Evolutionary conservation across 495 filamentous ascomycete species (phyloP).

Genomic region (Penicillium egyptiacum): DNA sequence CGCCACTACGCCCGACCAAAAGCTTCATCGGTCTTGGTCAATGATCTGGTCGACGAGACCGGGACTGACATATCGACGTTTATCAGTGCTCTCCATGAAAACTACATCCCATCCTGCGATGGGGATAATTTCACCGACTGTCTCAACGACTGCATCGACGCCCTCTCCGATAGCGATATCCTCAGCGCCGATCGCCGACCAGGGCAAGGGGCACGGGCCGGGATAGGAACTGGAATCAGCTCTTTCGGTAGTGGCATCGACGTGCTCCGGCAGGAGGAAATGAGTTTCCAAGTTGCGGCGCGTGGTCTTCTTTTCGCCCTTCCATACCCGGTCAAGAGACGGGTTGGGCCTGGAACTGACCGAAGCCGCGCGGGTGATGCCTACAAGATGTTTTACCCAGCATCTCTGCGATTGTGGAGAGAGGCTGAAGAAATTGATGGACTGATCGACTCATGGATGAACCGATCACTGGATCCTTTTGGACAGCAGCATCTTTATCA

Average conservation of each 20-base stretch:
- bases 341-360: constrained; percentile 30
- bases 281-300: constrained; percentile 83
- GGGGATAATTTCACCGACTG: constrained; percentile 56
- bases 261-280: constrained; percentile 82
- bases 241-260: constrained; percentile 59
- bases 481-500: constrained; percentile 10
- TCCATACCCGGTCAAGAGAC: constrained; percentile 78
- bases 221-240: constrained; percentile 42
- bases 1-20: constrained; percentile 61
- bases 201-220: constrained; percentile 28
- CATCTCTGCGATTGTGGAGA: constrained; percentile 72
- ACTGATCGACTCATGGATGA: constrained; percentile 65
- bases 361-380: constrained; percentile 50
- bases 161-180: constrained; percentile 83
- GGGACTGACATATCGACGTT: constrained; percentile 89
- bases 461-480: constrained; percentile 32
- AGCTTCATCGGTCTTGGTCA: constrained; percentile 66
- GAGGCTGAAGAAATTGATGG: constrained; percentile 75
- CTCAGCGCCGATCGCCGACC: constrained; percentile 52
- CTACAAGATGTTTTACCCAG: constrained; percentile 86
- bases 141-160: constrained; percentile 77
- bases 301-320: constrained; percentile 80
- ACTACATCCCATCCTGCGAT: constrained; percentile 83
- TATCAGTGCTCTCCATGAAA: constrained; percentile 90
- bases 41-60: constrained; percentile 79